These are phyloP conservation scores for Suhomyces wounanorum DNA, from an alignment of 1,139 yeast genomes.

Conservation along the genomic window DNA sequence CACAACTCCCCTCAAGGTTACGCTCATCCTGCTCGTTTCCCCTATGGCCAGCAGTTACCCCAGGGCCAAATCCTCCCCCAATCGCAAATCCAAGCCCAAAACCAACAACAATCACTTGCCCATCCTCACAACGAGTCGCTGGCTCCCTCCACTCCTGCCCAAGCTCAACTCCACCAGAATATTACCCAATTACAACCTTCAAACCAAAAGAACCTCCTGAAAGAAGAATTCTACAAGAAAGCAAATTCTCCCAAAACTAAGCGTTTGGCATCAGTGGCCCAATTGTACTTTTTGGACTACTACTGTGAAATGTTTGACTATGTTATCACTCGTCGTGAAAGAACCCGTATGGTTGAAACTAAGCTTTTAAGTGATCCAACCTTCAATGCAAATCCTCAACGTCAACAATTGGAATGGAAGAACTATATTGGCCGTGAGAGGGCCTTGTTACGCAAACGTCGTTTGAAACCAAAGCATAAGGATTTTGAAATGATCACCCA, in stretches of 20 bases:
- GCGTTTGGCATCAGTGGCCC: conserved; percentile 83
- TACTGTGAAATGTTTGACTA: conserved; percentile 96
- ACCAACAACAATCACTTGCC: not conserved
- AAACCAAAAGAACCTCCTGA: conserved; percentile 23
- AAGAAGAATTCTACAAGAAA: conserved; percentile 54
- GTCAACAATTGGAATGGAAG: conserved; percentile 73
- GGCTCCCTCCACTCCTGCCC: conserved; percentile 1
- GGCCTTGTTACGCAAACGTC: conserved; percentile 79
- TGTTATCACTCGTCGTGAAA: conserved; percentile 80
- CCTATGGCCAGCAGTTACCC: conserved; percentile 28
- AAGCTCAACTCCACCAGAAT: conserved; percentile 30
- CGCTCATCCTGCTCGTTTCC: conserved; percentile 13
- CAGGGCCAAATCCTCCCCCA: conserved; percentile 8
- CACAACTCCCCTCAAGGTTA: conserved; percentile 35
- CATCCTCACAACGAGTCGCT: not conserved
- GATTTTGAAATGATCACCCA: conserved; percentile 97
- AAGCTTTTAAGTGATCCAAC: conserved; percentile 52
- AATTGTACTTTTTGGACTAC: conserved; percentile 84
- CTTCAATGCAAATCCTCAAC: conserved; percentile 36
- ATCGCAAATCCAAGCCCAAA: conserved; percentile 2
- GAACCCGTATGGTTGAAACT: conserved; percentile 66
- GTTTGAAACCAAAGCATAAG: conserved; percentile 89
- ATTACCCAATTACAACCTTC: conserved; percentile 37
- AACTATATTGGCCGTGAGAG: conserved; percentile 84
- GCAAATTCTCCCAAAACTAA: conserved; percentile 77